Conservation (phyloP, 1,139 yeast genomes). For the Hansenula lynferdii region DNA sequence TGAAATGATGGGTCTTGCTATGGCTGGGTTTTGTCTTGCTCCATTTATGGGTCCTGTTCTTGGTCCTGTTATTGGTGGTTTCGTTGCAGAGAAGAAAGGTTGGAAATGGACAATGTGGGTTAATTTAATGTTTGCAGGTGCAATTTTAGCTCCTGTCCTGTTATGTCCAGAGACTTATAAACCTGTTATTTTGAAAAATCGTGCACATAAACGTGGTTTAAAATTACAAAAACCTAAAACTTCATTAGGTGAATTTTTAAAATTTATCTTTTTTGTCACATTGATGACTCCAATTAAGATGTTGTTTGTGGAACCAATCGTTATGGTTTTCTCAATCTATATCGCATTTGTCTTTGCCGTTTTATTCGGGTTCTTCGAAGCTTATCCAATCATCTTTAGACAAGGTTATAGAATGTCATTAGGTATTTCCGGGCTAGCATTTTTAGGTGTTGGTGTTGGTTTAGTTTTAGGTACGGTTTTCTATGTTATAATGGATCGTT, state of each 20-base stretch:
- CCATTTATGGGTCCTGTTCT: slow-evolving; percentile 79
- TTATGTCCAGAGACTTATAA: slow-evolving; percentile 70
- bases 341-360: slow-evolving; percentile 73
- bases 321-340: slow-evolving; percentile 58
- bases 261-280: slow-evolving; percentile 37
- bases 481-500: slow-evolving; percentile 46
- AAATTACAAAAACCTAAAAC: slow-evolving; percentile 33
- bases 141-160: slow-evolving; percentile 51
- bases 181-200: slow-evolving; percentile 47
- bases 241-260: slow-evolving; percentile 27
- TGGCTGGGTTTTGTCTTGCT: slow-evolving; percentile 64
- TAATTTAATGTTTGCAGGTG: slow-evolving; percentile 65
- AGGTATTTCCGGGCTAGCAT: slow-evolving; percentile 65
- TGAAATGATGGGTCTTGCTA: slow-evolving; percentile 60
- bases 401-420: slow-evolving; percentile 53
- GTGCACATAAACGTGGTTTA: slow-evolving; percentile 58
- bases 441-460: slow-evolving; percentile 67
- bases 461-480: slow-evolving; percentile 47
- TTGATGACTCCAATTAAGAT: slow-evolving; percentile 59
- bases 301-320: slow-evolving; percentile 67
- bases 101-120: slow-evolving; percentile 86
- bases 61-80: slow-evolving; percentile 82
- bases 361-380: slow-evolving; percentile 72
- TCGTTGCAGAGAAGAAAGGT: slow-evolving; percentile 59
- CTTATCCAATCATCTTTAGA: slow-evolving; percentile 67